Base-by-base conservation (phyloP, 73 alveolate species). In the Paraurostyla sp. region DNA sequence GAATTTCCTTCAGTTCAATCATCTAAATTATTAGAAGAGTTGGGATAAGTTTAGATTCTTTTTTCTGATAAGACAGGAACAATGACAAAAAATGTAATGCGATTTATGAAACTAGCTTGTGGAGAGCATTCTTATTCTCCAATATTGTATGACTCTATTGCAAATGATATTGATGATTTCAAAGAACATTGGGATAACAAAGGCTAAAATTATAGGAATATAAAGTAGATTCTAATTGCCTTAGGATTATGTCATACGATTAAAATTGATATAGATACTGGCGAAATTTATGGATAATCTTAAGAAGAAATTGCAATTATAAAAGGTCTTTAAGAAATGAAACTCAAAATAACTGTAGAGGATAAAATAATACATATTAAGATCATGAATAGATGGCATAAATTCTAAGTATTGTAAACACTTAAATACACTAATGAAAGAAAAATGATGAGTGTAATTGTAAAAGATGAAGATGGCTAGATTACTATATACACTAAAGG, bases 11-110 rank as follows among this genome's bases (percentile, higher is more conserved):
- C 71, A 49, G 97, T 96, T 38, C 82, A 91, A 60, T 69, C 97
- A 0, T 92, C 96, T 23, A 85, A 93, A 30, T 88, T 96, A 25
- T 43, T 43, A 29, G 89, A 78, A 36, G 89, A 78, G 45, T 60
- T 78, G 4, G 89, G 89, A 23, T 35, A 84, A 71, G 95, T 95
- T 30, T 76, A 94, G 48, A 90, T 91, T 73, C 71, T 95, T n/a
- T 95, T 95, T 57, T 92, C 97, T 15, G 99, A 95, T 86, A 95
- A 95, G 83, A 95, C 99, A 0, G 99, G 99, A 35, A 95, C 99
- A 4, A 68, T 95, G 71, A 95, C 99, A 23, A 83, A 85, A 40
- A 95, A 95, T 85, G 87, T 92, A 18, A 96, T 96, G 99, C 94
- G 76, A 83, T 85, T 91, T 65, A 95, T 92, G 71, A 78, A 76